These are phyloP conservation scores for Santalum album DNA, from an alignment of 164 flowering plant species.

Conservation along the genomic window DNA sequence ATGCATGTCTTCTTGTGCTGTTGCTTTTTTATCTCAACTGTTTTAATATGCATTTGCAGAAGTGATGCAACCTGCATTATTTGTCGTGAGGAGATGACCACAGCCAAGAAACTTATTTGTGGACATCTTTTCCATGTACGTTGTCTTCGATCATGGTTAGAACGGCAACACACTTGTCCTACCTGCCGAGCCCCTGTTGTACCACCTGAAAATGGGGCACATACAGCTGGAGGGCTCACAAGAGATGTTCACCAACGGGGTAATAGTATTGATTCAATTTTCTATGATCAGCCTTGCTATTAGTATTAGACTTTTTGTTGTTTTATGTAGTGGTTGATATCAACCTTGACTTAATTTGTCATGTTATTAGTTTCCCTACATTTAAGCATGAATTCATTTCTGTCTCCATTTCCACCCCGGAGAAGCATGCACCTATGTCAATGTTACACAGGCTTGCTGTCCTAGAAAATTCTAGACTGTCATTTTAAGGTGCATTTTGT, in stretches of 20 bases:
- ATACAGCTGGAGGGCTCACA: slow-evolving; percentile 35
- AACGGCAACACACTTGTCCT: slow-evolving; percentile 94
- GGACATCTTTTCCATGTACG: slow-evolving; percentile 98
- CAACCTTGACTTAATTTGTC: not conserved
- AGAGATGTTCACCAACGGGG: slow-evolving; percentile 57
- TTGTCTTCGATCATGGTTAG: slow-evolving; percentile 96
- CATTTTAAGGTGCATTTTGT: too few relatives aligned
- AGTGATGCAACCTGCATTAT: slow-evolving; percentile 97
- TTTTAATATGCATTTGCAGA: slow-evolving; percentile 33
- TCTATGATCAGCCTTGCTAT: not conserved
- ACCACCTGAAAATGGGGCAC: slow-evolving; percentile 65
- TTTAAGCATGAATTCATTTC: too few relatives aligned
- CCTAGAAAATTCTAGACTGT: too few relatives aligned
- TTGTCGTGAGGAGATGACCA: slow-evolving; percentile 98
- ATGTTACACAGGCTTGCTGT: too few relatives aligned
- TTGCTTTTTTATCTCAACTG: not conserved
- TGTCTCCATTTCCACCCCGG: too few relatives aligned
- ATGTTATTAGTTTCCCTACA: too few relatives aligned
- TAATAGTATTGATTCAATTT: slow-evolving; percentile 13
- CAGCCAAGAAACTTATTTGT: slow-evolving; percentile 84
- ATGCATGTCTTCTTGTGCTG: not conserved
- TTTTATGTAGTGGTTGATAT: too few relatives aligned
- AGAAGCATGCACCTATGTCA: too few relatives aligned
- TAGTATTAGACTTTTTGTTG: too few relatives aligned
- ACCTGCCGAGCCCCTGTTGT: slow-evolving; percentile 93